Base-by-base conservation (phyloP, 345 rosid species). In the Salix purpurea region DNA sequence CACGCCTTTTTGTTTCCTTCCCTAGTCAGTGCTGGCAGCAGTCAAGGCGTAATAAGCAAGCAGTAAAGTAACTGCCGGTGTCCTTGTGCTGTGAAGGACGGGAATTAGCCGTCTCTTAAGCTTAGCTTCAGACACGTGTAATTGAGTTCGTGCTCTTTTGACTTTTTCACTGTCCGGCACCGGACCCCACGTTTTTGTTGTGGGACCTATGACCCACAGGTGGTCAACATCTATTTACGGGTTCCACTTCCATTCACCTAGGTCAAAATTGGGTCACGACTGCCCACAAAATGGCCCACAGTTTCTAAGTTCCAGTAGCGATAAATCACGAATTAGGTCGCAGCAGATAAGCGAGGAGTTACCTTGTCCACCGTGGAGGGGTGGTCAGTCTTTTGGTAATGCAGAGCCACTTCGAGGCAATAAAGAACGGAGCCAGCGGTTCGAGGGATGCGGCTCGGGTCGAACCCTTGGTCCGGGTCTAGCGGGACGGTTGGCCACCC, bases 401-500 rank as follows among this genome's bases (percentile, higher is more conserved):
- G 91, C 75, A 91, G 89, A 71, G 87, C 93, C 37, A 91, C 85
- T 81, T 95, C 99, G 8, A 95, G 91, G 74, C 98, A 91, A 83
- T 95, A 93, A 21, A 95, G 93, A 69, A 95, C 91, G 7, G 94
- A 77, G 64, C 91, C 93, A 67, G 89, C 83, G n/a, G 81, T 82
- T 71, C n/a, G 73, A 21, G 92, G 90, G 13, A 90, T 50, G 13
- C 73, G 81, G 65, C 78, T 32, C 46, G 87, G 85, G 82, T 91
- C 88, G 74, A 87, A 89, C 46, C 36, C 67, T 4, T 88, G 87
- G 76, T 77, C 82, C 46, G 72, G 83, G 62, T 76, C 81, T 21
- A 95, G 76, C 8, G 90, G 86, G 40, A 95, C 94, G 9, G 92
- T 78, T 26, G 97, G 93, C 96, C 98, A 88, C 5, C 99, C 99